Evolutionary conservation across 495 filamentous ascomycete species (phyloP).

Genomic region (Amniculicola lignicola): DNA sequence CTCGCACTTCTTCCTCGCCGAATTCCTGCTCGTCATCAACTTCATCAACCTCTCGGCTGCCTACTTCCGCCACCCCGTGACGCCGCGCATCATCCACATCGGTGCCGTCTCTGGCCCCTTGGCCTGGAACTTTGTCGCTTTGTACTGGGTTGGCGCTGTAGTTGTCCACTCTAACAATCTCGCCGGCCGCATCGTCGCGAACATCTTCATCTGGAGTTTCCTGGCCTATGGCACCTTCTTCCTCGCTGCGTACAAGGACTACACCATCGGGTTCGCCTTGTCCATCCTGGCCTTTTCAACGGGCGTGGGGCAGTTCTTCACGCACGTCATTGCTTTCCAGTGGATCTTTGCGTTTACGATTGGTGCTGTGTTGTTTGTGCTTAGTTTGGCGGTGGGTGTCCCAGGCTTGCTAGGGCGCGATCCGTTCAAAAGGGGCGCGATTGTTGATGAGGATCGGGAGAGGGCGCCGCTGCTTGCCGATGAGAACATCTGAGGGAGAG

Average conservation of each 20-base stretch:
- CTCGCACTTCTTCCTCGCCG: slow-evolving; percentile 65
- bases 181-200: slow-evolving; percentile 71
- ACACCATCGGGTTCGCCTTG: slow-evolving; percentile 75
- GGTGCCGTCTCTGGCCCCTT: slow-evolving; percentile 72
- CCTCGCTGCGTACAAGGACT: slow-evolving; percentile 69
- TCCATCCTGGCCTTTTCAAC: slow-evolving; percentile 70
- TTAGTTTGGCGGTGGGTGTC: slow-evolving; percentile 60
- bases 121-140: slow-evolving; percentile 76
- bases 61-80: slow-evolving; percentile 70
- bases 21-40: slow-evolving; percentile 73
- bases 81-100: slow-evolving; percentile 68
- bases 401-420: slow-evolving; percentile 61
- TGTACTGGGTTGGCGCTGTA: slow-evolving; percentile 85
- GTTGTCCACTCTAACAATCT: slow-evolving; percentile 59
- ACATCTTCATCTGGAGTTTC: slow-evolving; percentile 81
- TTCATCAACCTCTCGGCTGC: slow-evolving; percentile 71
- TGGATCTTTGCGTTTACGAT: slow-evolving; percentile 90
- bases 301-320: slow-evolving; percentile 69
- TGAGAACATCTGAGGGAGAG: too few relatives aligned
- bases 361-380: slow-evolving; percentile 68
- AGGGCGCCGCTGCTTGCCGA: slow-evolving; percentile 47
- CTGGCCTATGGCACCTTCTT: slow-evolving; percentile 69
- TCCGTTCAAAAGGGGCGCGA: slow-evolving; percentile 42
- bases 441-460: slow-evolving; percentile 42
- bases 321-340: slow-evolving; percentile 65